phyloP scores from a whole-genome alignment of 441 rosid genomes.

The Aleurites moluccanus region DNA sequence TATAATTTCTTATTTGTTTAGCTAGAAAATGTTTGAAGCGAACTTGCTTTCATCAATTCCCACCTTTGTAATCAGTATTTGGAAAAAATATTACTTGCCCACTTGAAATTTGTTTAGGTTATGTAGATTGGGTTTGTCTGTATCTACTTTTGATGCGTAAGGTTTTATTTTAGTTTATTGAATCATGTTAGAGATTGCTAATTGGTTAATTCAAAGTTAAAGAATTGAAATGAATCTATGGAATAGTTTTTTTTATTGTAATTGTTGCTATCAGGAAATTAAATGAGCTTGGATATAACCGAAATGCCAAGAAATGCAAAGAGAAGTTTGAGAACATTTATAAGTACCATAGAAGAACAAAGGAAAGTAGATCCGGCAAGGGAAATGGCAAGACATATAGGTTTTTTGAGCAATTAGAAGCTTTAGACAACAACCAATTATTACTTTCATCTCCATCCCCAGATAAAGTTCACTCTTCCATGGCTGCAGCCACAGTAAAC shows the following conservation, averaged over 20 bases:
- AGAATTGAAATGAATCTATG: slow-evolving; percentile 14
- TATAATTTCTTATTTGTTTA: slow-evolving; percentile 15
- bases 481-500: slow-evolving; percentile 19
- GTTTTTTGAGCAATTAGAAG: slow-evolving; percentile 64
- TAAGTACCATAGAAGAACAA: slow-evolving; percentile 67
- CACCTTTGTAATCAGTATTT: not conserved
- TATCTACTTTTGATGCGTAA: slow-evolving; percentile 2
- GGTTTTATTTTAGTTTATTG: slow-evolving; percentile 2
- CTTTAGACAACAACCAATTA: slow-evolving; percentile 37
- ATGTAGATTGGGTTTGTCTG: not conserved
- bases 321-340: slow-evolving; percentile 70
- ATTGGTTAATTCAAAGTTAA: slow-evolving; percentile 19
- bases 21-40: slow-evolving; percentile 11
- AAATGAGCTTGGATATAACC: slow-evolving; percentile 46
- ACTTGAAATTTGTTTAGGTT: slow-evolving; percentile 5
- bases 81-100: not conserved
- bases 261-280: slow-evolving; percentile 47
- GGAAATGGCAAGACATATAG: slow-evolving; percentile 45
- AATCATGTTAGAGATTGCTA: slow-evolving; percentile 17
- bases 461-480: slow-evolving; percentile 21
- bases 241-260: slow-evolving; percentile 15
- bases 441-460: slow-evolving; percentile 29
- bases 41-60: not conserved
- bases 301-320: slow-evolving; percentile 69
- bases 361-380: slow-evolving; percentile 43